Evolutionary conservation across 148 eudicot species (phyloP).

Genomic region (Diospyros lotus): DNA sequence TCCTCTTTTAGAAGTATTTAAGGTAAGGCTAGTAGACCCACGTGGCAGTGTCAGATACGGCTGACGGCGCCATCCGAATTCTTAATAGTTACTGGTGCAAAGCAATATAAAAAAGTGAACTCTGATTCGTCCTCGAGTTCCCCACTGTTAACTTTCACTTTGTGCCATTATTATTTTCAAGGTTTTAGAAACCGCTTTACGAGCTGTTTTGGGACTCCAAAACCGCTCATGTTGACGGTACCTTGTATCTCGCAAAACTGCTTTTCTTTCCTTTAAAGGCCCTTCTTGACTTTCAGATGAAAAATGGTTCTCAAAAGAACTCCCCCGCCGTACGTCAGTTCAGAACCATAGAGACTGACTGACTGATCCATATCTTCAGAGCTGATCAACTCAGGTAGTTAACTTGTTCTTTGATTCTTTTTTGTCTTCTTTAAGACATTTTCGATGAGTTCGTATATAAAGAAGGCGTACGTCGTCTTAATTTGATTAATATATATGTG

Average conservation of each 20-base stretch:
- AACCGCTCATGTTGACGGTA: conserved; percentile 1
- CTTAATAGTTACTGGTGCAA: no score
- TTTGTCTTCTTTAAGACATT: no score
- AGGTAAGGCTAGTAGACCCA: conserved; percentile 25
- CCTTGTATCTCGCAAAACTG: conserved; percentile 1
- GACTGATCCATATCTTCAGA: background rate
- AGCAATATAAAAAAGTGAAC: background rate
- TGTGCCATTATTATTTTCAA: background rate
- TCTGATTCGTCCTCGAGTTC: conserved; percentile 14
- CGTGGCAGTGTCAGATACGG: conserved; percentile 49
- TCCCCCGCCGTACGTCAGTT: no score
- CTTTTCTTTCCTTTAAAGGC: conserved; percentile 10
- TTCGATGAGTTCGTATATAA: no score
- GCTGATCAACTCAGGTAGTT: background rate
- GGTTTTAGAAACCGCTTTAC: conserved; percentile 4
- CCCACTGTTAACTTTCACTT: conserved; percentile 5
- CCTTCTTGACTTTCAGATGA: conserved; percentile 9
- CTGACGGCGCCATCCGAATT: conserved; percentile 39
- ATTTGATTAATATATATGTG: no score
- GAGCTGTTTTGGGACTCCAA: conserved; percentile 1
- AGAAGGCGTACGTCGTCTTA: no score
- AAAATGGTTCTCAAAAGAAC: background rate
- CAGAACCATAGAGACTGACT: no score
- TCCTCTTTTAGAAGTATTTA: conserved; percentile 27
- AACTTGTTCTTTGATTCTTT: background rate